phyloP scores from a whole-genome alignment of 2,329 filamentous ascomycete species.

The Plenodomus biglobosus region DNA sequence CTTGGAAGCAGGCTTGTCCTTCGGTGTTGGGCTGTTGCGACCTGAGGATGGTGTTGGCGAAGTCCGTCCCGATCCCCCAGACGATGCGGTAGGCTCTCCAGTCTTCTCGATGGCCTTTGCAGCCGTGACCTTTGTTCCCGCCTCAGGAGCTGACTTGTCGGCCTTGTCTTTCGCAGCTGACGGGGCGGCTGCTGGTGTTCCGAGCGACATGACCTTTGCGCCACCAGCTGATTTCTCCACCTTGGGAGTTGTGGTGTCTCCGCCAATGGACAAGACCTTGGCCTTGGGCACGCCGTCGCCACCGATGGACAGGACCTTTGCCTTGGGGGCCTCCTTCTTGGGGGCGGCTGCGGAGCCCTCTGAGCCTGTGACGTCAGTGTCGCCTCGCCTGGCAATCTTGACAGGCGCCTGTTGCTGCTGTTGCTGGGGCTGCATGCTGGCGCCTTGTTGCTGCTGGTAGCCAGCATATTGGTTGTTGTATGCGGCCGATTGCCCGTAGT shows the following conservation, averaged over 20 bases:
- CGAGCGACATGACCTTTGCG: slow-evolving; percentile 77
- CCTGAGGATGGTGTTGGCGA: slow-evolving; percentile 83
- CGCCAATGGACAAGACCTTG: slow-evolving; percentile 63
- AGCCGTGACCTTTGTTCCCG: slow-evolving; percentile 81
- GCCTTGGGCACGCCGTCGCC: slow-evolving; percentile 58
- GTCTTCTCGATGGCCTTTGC: slow-evolving; percentile 91
- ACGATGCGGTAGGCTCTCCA: slow-evolving; percentile 63
- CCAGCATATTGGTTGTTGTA: slow-evolving; percentile 37
- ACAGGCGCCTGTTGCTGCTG: slow-evolving; percentile 52
- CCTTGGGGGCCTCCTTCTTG: slow-evolving; percentile 50
- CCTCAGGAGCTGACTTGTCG: slow-evolving; percentile 57
- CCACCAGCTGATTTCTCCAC: slow-evolving; percentile 50
- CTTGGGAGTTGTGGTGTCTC: slow-evolving; percentile 57
- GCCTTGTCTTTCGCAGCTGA: slow-evolving; percentile 52
- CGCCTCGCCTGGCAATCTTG: slow-evolving; percentile 64
- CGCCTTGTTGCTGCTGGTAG: slow-evolving; percentile 49
- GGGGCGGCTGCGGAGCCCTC: slow-evolving; percentile 49
- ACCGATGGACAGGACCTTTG: slow-evolving; percentile 67
- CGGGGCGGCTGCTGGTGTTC: slow-evolving; percentile 54
- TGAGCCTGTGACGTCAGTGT: slow-evolving; percentile 53
- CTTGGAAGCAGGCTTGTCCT: slow-evolving; percentile 63
- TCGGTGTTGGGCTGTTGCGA: slow-evolving; percentile 72
- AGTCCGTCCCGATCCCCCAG: slow-evolving; percentile 64
- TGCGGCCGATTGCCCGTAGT: slow-evolving; percentile 22
- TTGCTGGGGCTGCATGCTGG: slow-evolving; percentile 39